Conservation (phyloP, 2,329 filamentous ascomycete species). For the Coniochaeta prunicola region DNA sequence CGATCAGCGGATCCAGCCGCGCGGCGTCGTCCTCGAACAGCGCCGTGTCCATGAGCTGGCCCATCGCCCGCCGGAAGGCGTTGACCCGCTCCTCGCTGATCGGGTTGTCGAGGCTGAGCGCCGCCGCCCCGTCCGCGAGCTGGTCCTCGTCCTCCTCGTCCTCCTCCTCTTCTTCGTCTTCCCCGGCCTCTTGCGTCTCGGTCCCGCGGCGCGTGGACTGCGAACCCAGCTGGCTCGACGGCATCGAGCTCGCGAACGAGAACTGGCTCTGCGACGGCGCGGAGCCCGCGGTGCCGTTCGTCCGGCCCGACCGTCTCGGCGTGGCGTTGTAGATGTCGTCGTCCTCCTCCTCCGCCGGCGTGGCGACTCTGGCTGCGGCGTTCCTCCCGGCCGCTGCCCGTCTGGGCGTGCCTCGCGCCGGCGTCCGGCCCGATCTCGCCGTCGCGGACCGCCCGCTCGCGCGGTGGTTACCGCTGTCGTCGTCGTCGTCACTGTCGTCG, state of each 20-base stretch:
- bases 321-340: slow-evolving; percentile 39
- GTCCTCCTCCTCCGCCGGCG: slow-evolving; percentile 22
- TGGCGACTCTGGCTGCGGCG: slow-evolving; percentile 14
- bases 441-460: slow-evolving; percentile 16
- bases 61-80: slow-evolving; percentile 73
- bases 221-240: slow-evolving; percentile 60
- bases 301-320: slow-evolving; percentile 30
- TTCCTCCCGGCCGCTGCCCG: slow-evolving; percentile 22
- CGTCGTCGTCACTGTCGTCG: slow-evolving; percentile 52
- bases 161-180: slow-evolving; percentile 34
- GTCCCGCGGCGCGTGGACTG: slow-evolving; percentile 17
- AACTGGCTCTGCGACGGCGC: slow-evolving; percentile 45
- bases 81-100: slow-evolving; percentile 58
- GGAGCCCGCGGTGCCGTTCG: slow-evolving; percentile 23
- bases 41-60: slow-evolving; percentile 71
- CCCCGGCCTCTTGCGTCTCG: slow-evolving; percentile 8
- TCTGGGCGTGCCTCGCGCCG: neutral
- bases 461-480: slow-evolving; percentile 41
- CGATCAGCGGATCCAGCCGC: slow-evolving; percentile 65
- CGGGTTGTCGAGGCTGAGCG: slow-evolving; percentile 20
- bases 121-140: slow-evolving; percentile 6
- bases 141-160: slow-evolving; percentile 8
- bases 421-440: slow-evolving; percentile 7
- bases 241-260: slow-evolving; percentile 74
- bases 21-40: slow-evolving; percentile 87